phyloP scores from a whole-genome alignment of 768 basidiomycete species.

The Solioccasus polychromus region DNA sequence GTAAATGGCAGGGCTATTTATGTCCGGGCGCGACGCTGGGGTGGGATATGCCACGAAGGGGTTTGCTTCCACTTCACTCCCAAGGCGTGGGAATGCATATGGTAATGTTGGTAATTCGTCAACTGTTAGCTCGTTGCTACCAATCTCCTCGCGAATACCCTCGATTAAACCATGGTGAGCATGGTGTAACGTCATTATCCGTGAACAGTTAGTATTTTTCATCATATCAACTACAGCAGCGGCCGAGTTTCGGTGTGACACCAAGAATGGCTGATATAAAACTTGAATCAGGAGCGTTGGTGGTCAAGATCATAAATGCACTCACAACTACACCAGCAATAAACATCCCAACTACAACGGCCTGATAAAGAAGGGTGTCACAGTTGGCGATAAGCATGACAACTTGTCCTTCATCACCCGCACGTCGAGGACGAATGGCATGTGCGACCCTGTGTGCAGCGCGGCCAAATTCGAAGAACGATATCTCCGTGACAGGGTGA shows the following conservation, averaged over 20 bases:
- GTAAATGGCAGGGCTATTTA: too few species aligned
- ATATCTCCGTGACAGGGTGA: too few species aligned
- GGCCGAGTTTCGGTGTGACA: too few species aligned
- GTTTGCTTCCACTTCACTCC: slow-evolving; percentile 22
- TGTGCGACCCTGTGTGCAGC: slow-evolving; percentile 32
- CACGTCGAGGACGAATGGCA: slow-evolving; percentile 10
- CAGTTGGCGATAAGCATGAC: slow-evolving; percentile 31
- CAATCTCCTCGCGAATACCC: slow-evolving; percentile 1
- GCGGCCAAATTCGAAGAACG: too few species aligned
- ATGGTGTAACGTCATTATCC: slow-evolving; percentile 9
- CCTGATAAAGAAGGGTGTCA: slow-evolving; percentile 26
- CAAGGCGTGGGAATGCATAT: slow-evolving; percentile 37
- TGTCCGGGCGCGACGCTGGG: not conserved
- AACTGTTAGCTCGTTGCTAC: slow-evolving; percentile 1
- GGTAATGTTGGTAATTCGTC: slow-evolving; percentile 18
- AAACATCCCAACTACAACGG: too few species aligned
- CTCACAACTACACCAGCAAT: slow-evolving; percentile 30
- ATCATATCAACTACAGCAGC: too few species aligned
- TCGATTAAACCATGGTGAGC: slow-evolving; percentile 12
- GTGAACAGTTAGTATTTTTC: too few species aligned
- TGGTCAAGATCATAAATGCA: slow-evolving; percentile 22
- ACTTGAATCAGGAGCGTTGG: slow-evolving; percentile 21
- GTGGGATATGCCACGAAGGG: slow-evolving; percentile 10
- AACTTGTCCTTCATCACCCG: slow-evolving; percentile 22
- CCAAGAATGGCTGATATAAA: slow-evolving; percentile 26